Base-by-base conservation (phyloP, 2,329 filamentous ascomycete genomes). In the Akanthomyces uredinophilus region DNA sequence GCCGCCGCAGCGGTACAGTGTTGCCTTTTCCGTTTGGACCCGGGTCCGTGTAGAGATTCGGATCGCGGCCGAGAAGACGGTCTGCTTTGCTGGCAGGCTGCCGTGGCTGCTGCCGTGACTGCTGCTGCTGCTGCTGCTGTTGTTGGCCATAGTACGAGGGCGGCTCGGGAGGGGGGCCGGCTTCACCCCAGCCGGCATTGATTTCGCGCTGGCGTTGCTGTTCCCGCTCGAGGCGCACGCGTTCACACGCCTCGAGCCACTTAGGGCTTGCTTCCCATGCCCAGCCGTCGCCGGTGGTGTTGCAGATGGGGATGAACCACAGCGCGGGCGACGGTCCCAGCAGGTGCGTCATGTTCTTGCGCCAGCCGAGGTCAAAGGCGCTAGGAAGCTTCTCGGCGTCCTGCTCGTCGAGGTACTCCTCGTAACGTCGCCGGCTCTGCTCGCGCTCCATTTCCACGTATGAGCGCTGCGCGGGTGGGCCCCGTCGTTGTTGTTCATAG, bases 271-370 rank as follows among this genome's bases (percentile, higher is more conserved):
- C 84, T 69, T 97, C 92, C 95, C 95, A 99, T 50, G 81, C 83
- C 94, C 94, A 99, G 24, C 95, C 95, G 73, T 99, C 91, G 39
- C 94, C 94, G 0, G 86, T 90, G 2, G 92, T 96, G 70, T 90
- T 98, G 73, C 84, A 86, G 51, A 98, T 78, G 0, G 95, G 95
- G 1, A 98, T 64, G 32, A 81, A 77, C 94, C 95, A 98, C 10
- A 95, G 79, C 29, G 84, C 75, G 1, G 87, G 87, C 1, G 79
- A 84, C 0, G 85, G 84, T 0, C 95, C 95, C 66, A 99, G 92
- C 2, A 99, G 82, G 72, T 96, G 91, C 1, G 77, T 71, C 5
- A 98, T 74, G 72, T 99, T 99, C 47, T 83, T 84, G 63, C 83
- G 86, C 83, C 88, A 89, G 63, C 95, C 95, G 2, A 96, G 85